Base-by-base conservation (phyloP, 2,329 filamentous ascomycete species). In the Sclerotinia subarctica region DNA sequence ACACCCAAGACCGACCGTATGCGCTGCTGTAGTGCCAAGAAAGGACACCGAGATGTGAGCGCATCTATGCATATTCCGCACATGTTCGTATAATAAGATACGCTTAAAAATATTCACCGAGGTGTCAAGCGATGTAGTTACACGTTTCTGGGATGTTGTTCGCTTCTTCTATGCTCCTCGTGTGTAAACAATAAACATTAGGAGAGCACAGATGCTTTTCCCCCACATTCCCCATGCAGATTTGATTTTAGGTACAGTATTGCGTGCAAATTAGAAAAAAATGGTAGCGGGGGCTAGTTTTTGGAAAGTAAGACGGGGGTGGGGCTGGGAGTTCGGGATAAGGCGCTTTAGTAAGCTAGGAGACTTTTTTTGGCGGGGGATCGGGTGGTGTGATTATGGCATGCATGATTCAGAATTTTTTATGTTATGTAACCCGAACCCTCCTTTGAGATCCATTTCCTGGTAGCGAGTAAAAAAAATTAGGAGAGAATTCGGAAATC, bases 281-380 rank as follows among this genome's bases (percentile, higher is more conserved):
- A 56, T n/a, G 32, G n/a, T 17, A n/a, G 19, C 21, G 21, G 32
- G 32, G 32, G 53, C 53, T 56, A 32, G 19, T 57, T 11, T n/a
- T 6, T 11, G n/a, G 32, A 57, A 57, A 57, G 13, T 56, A 19
- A 56, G 29, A 57, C 32, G 21, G 38, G 38, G 13, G 11, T 3
- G 3, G 38, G 11, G 38, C 17, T 19, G 21, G 26, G 32, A 10
- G 1, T 15, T 38, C 35, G 32, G 11, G 21, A n/a, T 57, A 46
- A 42, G 17, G 59, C 46, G 46, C 58, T 17, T 11, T 24, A n/a
- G 13, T 38, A 26, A 63, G 32, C 46, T 26, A 51, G 46, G 44
- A 51, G 29, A 62, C 13, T 49, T 42, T 17, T 35, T n/a, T 56
- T 63, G 26, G 59, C 46, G 59, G 59, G 58, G 59, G 21, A 38